Base-by-base conservation (phyloP, 208 protist genomes). In the Acanthamoeba rhysodes region DNA sequence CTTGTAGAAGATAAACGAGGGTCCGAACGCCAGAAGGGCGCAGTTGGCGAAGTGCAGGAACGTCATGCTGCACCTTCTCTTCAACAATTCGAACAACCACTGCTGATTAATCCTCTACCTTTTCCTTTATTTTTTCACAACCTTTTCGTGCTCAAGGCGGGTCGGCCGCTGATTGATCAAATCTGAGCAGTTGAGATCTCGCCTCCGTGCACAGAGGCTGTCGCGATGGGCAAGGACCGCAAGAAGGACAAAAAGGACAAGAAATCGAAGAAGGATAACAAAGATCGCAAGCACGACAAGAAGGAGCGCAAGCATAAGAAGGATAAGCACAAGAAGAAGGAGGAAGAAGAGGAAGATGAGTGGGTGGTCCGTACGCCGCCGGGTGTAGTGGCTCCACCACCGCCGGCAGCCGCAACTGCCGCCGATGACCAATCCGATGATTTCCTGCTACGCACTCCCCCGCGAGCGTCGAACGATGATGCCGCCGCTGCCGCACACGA, bases 1-100 rank as follows among this genome's bases (percentile, higher is more conserved):
- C 41, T 94, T 94, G 90, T 94, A 94, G 41, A 94, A 80, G 68
- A 94, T 80, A 27, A 94, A 78, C 4, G 90, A 37, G 16, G 90
- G 90, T 10, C 64, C 90, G 68, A 94, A 94, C 29, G 90, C n/a
- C 41, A 94, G 64, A 9, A 94, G 66, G 45, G 90, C 90, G 29
- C 90, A 94, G 66, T 94, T 94, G 64, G 45, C 68, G 34, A 94
- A 94, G 66, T 94, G 57, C 37, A 94, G 68, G 90, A 94, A 94
- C 37, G 90, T 94, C 90, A 94, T 94, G 66, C 29, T 37, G 10
- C 66, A 20, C 66, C 34, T 12, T 14, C 12, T 5, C 41, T 41
- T 29, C 10, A 29, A 74, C 55, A 22, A 3, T n/a, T n/a, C n/a
- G n/a, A n/a, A n/a, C n/a, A n/a, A n/a, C n/a, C n/a, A n/a, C n/a